Evolutionary conservation across 2,329 filamentous ascomycete genomes (phyloP), one percentile per base, ranked within the genome.

Genomic region (Ascochyta fabae): DNA sequence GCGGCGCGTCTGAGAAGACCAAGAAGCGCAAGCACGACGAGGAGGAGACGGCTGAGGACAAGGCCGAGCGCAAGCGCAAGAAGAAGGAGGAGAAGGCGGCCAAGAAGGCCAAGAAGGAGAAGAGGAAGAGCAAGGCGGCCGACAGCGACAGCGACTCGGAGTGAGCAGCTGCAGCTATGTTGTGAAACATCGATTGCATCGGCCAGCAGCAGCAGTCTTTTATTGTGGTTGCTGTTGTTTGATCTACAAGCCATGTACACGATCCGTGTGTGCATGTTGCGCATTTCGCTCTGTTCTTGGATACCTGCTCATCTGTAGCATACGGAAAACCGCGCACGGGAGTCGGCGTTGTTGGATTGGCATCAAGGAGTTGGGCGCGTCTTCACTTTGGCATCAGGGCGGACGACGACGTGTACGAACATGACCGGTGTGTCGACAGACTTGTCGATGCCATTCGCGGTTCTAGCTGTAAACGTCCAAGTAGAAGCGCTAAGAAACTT

Each of bases 11-110:
- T 9, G 55, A 54, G 36, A 73, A 74, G 64, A 70, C 65, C 65
- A 78, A 77, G 71, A 79, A 80, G 71, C 78, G 79, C 69, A 81
- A 81, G 78, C 74, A 77, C 61, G 78, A 77, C 55, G 79, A 81
- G 27, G 78, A 75, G 54, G 77, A 80, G 68, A 76, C 71, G 1
- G 65, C 74, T 4, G 79, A 81, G 56, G 78, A 80, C 64, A 77
- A 78, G 68, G 79, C 78, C 5, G 79, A 80, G 67, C 76, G 78
- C 53, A 80, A 80, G 70, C 71, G 87, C 78, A 87, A 88, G 80
- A 92, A 92, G 84, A 95, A 91, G 82, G 86, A 88, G 69, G 90
- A 91, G 80, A 74, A 74, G 61, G 68, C 64, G 15, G 60, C 64
- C 26, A 73, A 75, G 62, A 73, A 71, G 68, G 65, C 63, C 40